Evolutionary conservation across 73 alveolate genomes (phyloP), one percentile per base, ranked within the genome.

Genomic region (Stentor coeruleus): DNA sequence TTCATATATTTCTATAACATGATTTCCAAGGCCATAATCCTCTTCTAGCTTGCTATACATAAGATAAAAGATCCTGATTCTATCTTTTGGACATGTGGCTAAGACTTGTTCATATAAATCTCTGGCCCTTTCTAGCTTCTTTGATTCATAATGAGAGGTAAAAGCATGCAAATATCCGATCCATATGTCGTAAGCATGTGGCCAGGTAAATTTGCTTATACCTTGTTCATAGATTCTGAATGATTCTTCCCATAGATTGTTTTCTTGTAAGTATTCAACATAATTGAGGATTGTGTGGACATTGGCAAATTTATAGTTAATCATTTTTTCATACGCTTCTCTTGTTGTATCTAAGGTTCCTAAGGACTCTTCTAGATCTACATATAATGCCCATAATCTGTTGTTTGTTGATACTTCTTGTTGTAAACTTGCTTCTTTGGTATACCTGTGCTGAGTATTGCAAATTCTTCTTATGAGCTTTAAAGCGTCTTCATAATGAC

Each of bases 31-130:
- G 35, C 99, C 99, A 85, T 88, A 97, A 82, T 95, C 82, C 83
- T 97, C 99, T 74, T 97, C 99, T 77, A 84, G 95, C 81, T 91
- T 94, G 15, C 98, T 98, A 88, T 92, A 97, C 97, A 97, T 92
- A 74, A 83, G 84, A 82, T 90, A 95, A 87, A 97, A 97, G 41
- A 97, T 76, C 83, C 89, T 87, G 80, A 81, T 82, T 82, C 85
- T 85, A 60, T 93, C 87, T 85, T 89, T 77, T 1, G 97, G 97
- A 0, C 84, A 88, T 4, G 57, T 81, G 30, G 80, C 60, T 14
- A 94, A 38, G 30, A 85, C 92, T 66, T 89, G 81, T 58, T 94
- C 95, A 85, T 92, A 94, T 20, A 95, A 82, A 80, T 96, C 99
- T 89, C 99, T 92, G 57, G 96, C 89, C 87, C 98, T 88, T 89